Evolutionary conservation across 2,329 filamentous ascomycete genomes (phyloP).

Genomic region (Phyllosticta capitalensis): DNA sequence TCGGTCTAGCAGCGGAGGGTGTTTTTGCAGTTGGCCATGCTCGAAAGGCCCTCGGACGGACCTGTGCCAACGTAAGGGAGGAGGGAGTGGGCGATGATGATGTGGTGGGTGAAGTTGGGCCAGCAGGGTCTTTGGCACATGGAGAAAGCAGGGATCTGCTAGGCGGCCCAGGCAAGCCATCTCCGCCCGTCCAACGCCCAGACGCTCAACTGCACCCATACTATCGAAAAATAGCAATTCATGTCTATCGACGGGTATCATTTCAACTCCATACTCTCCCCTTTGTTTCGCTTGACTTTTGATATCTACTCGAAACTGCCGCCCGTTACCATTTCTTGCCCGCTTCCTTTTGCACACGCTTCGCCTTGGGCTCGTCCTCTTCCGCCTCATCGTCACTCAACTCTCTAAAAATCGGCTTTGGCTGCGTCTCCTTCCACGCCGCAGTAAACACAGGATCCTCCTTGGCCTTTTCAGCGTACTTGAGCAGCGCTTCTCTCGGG

Average conservation of each 20-base stretch:
- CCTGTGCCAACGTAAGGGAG: not conserved
- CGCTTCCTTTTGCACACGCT: not conserved
- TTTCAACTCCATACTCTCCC: not conserved
- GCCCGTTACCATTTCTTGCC: not conserved
- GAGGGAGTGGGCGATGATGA: not conserved
- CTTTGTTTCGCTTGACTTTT: not conserved
- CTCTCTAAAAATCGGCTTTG: conserved; percentile 83
- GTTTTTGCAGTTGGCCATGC: not conserved
- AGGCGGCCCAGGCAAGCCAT: not conserved
- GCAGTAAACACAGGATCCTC: conserved; percentile 92
- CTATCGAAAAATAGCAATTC: not conserved
- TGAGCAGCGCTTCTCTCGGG: conserved; percentile 83
- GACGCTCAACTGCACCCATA: not conserved
- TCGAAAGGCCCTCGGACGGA: not conserved
- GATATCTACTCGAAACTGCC: not conserved
- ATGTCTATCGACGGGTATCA: not conserved
- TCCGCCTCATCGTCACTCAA: conserved; percentile 70
- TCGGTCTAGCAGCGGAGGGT: not conserved
- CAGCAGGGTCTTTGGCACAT: not conserved
- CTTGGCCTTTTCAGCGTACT: conserved; percentile 88
- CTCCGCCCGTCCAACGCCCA: not conserved
- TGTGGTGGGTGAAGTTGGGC: not conserved
- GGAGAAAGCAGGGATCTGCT: not conserved
- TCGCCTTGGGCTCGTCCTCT: conserved; percentile 51
- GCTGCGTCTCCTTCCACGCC: conserved; percentile 87